Conservation (phyloP, 208 protist species). For the Porcisia hertigi region DNA sequence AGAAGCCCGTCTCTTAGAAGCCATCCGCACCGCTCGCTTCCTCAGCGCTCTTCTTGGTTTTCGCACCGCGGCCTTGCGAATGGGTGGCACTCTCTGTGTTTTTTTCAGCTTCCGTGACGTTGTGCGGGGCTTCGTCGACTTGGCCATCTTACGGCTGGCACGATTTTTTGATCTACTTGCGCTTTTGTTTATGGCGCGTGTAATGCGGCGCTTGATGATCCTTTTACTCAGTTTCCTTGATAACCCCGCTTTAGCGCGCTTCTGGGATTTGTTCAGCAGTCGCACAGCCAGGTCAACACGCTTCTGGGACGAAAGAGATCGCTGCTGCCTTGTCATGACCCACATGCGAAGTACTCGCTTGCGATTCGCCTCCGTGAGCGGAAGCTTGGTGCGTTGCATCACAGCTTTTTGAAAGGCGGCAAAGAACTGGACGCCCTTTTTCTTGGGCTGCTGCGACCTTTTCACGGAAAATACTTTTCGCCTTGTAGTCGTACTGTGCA, state of each 20-base stretch:
- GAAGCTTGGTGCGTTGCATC: constrained; percentile 22
- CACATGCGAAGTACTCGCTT: constrained; percentile 32
- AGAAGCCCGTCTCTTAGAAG: neutral
- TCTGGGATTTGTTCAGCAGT: constrained; percentile 23
- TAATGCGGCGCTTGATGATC: neutral
- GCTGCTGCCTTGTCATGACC: constrained; percentile 31
- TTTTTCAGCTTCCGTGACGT: neutral
- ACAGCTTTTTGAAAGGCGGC: constrained; percentile 28
- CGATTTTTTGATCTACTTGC: constrained; percentile 3
- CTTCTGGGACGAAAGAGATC: constrained; percentile 11
- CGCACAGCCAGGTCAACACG: constrained; percentile 38
- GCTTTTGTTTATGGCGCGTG: neutral
- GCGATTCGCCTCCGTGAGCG: constrained; percentile 5
- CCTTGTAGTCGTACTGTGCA: neutral
- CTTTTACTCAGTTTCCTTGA: constrained; percentile 12
- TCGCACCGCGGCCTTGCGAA: neutral
- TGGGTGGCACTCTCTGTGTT: neutral
- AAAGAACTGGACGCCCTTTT: constrained; percentile 15
- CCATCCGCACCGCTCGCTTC: neutral
- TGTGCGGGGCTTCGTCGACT: neutral
- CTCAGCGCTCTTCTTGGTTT: neutral
- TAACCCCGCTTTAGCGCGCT: constrained; percentile 3
- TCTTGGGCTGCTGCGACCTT: neutral
- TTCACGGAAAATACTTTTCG: constrained; percentile 4
- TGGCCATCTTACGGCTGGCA: neutral